Evolutionary conservation across 768 basidiomycete species (phyloP).

Genomic region (Fibroporia radiculosa): DNA sequence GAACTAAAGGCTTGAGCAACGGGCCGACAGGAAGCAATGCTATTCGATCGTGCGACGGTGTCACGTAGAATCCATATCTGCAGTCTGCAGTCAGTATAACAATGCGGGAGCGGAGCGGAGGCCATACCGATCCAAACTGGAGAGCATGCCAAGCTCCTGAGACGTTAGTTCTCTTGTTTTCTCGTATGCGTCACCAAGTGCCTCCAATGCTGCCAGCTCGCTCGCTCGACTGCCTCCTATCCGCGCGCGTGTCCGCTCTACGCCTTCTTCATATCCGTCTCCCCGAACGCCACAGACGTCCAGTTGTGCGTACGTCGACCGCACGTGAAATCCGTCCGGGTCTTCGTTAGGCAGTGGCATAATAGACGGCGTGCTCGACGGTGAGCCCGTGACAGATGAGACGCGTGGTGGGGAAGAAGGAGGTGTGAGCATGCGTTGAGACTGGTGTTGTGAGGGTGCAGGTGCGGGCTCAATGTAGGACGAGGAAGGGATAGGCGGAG

Average conservation of each 20-base stretch:
- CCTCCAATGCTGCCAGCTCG: constrained; percentile 49
- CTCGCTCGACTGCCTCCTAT: constrained; percentile 46
- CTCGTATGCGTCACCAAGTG: constrained; percentile 48
- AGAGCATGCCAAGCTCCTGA: constrained; percentile 67
- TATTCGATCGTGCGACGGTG: constrained; percentile 78
- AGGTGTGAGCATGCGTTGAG: constrained; percentile 12
- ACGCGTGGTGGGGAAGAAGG: constrained; percentile 28
- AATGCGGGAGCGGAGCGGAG: background rate
- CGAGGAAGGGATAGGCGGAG: constrained; percentile 8
- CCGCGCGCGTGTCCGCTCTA: constrained; percentile 85
- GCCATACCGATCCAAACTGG: constrained; percentile 80
- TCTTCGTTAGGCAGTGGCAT: constrained; percentile 77
- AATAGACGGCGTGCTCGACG: constrained; percentile 50
- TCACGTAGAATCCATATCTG: constrained; percentile 89
- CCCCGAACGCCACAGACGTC: constrained; percentile 87
- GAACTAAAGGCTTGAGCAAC: constrained; percentile 48
- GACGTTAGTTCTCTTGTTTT: constrained; percentile 59
- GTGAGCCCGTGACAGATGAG: constrained; percentile 25
- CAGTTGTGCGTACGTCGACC: constrained; percentile 85
- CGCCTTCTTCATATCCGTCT: constrained; percentile 90
- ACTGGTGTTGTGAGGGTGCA: constrained; percentile 10
- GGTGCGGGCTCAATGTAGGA: constrained; percentile 8
- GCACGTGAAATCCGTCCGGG: constrained; percentile 73
- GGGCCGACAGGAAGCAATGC: constrained; percentile 61
- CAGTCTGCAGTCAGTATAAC: background rate